Conservation (phyloP, 2,329 filamentous ascomycete genomes). For the Cercospora sp. region DNA sequence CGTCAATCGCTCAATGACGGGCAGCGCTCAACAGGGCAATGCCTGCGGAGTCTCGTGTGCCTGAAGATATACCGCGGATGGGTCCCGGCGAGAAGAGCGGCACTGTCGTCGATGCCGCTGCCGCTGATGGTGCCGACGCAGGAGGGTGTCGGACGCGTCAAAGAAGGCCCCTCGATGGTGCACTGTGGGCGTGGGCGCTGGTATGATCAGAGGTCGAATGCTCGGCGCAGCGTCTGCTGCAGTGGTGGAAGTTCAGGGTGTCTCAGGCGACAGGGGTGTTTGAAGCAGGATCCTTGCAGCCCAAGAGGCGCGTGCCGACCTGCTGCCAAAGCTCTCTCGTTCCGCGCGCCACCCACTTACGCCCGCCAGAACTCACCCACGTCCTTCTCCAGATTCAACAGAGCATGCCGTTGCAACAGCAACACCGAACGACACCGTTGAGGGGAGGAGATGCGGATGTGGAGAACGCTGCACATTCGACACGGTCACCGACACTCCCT, state of each 20-base stretch:
- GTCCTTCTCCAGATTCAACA: background rate
- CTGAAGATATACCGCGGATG: background rate
- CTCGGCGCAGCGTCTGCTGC: background rate
- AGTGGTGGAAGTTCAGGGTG: background rate
- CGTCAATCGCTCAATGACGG: constrained; percentile 16
- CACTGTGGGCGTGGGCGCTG: background rate
- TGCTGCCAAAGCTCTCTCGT: background rate
- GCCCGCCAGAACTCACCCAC: background rate
- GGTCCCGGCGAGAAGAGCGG: background rate
- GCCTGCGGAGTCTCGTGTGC: constrained; percentile 9
- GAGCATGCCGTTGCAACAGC: background rate
- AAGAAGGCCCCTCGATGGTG: background rate
- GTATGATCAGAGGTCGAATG: constrained; percentile 7
- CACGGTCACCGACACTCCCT: background rate
- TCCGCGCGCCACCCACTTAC: background rate
- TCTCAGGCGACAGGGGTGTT: background rate
- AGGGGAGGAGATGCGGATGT: background rate
- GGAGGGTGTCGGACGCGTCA: background rate
- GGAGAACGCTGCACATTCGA: background rate
- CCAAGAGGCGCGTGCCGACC: background rate
- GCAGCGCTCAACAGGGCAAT: constrained; percentile 13
- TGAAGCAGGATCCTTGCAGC: constrained; percentile 4
- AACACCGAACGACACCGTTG: background rate
- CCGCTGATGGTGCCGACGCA: background rate
- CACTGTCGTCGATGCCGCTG: background rate